phyloP scores from a whole-genome alignment of 208 protist species.

The Acanthamoeba lenticulata region DNA sequence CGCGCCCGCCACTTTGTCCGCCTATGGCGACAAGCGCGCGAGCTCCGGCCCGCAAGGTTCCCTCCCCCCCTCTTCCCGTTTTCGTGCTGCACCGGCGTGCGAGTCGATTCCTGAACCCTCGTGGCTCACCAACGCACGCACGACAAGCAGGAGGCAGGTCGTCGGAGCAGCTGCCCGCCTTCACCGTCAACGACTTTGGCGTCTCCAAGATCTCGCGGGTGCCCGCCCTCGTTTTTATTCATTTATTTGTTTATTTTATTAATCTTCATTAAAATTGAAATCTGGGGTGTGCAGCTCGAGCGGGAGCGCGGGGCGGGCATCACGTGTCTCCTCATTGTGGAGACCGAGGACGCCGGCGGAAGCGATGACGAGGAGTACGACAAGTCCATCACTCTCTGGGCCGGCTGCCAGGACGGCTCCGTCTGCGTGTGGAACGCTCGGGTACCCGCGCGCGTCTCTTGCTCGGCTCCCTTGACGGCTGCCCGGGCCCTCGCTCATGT shows the following conservation, averaged over 20 bases:
- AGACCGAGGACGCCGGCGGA: slow-evolving; percentile 17
- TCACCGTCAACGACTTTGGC: too few species aligned
- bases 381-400: slow-evolving; percentile 47
- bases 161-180: too few species aligned
- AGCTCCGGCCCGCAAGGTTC: not conserved
- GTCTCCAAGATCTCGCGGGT: too few species aligned
- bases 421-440: slow-evolving; percentile 47
- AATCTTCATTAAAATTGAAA: too few species aligned
- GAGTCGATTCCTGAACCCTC: too few species aligned
- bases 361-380: slow-evolving; percentile 59
- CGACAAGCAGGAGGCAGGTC: too few species aligned
- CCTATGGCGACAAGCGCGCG: not conserved
- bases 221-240: too few species aligned
- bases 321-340: not conserved
- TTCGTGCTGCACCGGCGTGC: too few species aligned
- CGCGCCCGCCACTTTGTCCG: not conserved
- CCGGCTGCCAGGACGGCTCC: slow-evolving; percentile 35
- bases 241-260: too few species aligned
- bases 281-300: too few species aligned
- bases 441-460: not conserved
- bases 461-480: not conserved
- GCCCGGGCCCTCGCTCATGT: not conserved
- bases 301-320: not conserved
- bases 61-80: not conserved
- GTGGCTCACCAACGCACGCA: not conserved